Evolutionary conservation across 2,329 filamentous ascomycete genomes (phyloP).

Genomic region (Cercospora sp.): DNA sequence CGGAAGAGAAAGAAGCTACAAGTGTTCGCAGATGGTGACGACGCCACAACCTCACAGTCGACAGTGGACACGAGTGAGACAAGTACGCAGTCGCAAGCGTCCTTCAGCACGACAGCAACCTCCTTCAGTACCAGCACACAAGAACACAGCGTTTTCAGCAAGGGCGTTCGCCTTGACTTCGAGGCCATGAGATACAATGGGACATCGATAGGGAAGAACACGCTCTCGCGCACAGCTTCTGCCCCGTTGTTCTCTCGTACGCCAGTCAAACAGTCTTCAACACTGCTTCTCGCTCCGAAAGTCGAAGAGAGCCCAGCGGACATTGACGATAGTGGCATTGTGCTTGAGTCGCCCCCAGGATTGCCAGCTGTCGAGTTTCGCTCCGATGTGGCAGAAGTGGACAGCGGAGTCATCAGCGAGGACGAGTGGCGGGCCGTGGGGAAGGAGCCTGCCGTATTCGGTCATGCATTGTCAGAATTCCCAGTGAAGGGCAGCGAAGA

Average conservation of each 20-base stretch:
- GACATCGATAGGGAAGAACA: constrained; percentile 14
- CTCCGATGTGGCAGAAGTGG: constrained; percentile 27
- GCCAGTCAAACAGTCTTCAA: background rate
- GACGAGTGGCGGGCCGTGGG: constrained; percentile 32
- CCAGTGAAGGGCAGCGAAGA: constrained; percentile 49
- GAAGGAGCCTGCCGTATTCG: constrained; percentile 19
- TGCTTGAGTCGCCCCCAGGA: constrained; percentile 15
- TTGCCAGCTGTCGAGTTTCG: constrained; percentile 11
- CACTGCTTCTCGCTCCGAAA: background rate
- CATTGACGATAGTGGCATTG: constrained; percentile 22
- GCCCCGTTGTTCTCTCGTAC: constrained; percentile 15
- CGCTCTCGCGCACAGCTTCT: constrained; percentile 19
- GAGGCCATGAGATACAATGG: constrained; percentile 22
- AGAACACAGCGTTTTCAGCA: constrained; percentile 28
- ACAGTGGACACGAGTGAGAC: constrained; percentile 14
- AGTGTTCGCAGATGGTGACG: constrained; percentile 28
- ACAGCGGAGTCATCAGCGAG: constrained; percentile 26
- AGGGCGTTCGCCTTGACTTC: constrained; percentile 29
- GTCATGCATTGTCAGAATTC: constrained; percentile 22
- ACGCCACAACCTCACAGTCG: constrained; percentile 1
- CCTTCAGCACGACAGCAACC: constrained; percentile 30
- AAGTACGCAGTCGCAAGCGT: constrained; percentile 14
- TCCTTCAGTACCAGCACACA: constrained; percentile 27
- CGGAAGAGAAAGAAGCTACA: constrained; percentile 36
- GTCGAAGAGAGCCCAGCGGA: constrained; percentile 3